Evolutionary conservation across 257 asterid genomes (phyloP), one percentile per base, ranked within the genome.

Genomic region (Echium plantagineum): DNA sequence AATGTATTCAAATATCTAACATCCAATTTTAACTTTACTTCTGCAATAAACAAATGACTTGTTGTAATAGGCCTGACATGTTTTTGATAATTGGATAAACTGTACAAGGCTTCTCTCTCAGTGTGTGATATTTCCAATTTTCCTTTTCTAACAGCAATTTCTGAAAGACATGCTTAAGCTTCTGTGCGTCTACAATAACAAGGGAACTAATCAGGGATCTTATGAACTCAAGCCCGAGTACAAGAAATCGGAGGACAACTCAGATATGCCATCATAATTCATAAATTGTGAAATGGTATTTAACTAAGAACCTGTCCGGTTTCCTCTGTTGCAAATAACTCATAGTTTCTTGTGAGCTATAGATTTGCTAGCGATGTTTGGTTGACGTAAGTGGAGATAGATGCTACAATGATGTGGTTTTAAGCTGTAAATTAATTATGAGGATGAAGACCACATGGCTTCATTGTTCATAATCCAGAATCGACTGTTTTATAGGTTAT

Each of bases 221-320:
- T 90, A 90, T 22, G 94, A 90, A 77, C 86, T 90, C 64, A 90
- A 90, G 79, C 89, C 90, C 1, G 97, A 87, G 73, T 90, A 90
- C 72, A 80, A 81, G 68, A 85, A 75, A 76, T 65, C 88, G 57
- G 85, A 77, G 59, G 82, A 77, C 60, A 69, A 60, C 24, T 56
- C 82, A 31, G 75, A 71, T 57, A 7, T 35, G 47, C 15, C n/a
- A n/a, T n/a, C n/a, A n/a, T n/a, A 35, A 35, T 35, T 51, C 73
- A n/a, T 32, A 20, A 57, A 28, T 72, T 71, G 72, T 18, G 58
- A 54, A n/a, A 59, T 22, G 49, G 19, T 0, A 58, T 49, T 65
- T 47, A 0, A 18, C 61, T 52, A 58, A 28, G 20, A 21, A 49
- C 9, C 18, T 38, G 24, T 20, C 32, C 32, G 16, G 24, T 31